Conservation (phyloP, 495 filamentous ascomycete genomes). For the Neurospora terricola region DNA sequence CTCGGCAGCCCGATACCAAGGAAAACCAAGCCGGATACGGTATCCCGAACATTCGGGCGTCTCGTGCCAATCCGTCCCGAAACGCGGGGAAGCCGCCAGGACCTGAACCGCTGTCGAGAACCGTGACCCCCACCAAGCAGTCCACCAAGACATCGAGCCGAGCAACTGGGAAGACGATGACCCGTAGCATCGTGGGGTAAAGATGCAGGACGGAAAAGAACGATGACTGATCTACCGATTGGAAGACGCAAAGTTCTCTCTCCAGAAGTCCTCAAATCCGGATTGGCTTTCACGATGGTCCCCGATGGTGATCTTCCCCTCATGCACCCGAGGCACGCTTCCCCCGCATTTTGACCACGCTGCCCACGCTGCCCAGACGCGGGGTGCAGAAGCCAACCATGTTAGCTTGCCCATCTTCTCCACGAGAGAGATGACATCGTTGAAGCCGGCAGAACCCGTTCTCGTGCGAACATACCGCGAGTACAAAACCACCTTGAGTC, state of each 20-base stretch:
- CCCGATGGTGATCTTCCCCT: neutral
- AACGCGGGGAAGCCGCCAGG: neutral
- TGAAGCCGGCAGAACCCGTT: neutral
- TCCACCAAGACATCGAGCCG: neutral
- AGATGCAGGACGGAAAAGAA: neutral
- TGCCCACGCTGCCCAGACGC: neutral
- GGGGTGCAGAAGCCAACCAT: neutral
- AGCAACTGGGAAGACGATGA: neutral
- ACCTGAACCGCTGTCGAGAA: neutral
- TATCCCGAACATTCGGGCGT: neutral
- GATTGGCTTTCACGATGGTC: too few species aligned
- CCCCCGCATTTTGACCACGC: neutral
- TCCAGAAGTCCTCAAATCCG: neutral
- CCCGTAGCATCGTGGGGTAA: neutral
- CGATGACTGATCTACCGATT: neutral
- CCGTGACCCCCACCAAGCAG: neutral
- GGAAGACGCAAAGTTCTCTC: neutral
- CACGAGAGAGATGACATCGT: neutral
- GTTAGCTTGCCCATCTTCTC: neutral
- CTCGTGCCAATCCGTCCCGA: neutral
- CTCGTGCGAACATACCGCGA: neutral
- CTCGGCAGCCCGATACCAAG: neutral
- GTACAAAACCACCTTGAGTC: neutral
- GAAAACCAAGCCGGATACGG: neutral
- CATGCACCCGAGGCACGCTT: neutral